A percentile compares a stretch with the other conserved stretches of the same genome.
These are phyloP conservation scores for Gnomoniopsis sp. DNA, from an alignment of 2,329 filamentous ascomycete species.

Conservation along the genomic window DNA sequence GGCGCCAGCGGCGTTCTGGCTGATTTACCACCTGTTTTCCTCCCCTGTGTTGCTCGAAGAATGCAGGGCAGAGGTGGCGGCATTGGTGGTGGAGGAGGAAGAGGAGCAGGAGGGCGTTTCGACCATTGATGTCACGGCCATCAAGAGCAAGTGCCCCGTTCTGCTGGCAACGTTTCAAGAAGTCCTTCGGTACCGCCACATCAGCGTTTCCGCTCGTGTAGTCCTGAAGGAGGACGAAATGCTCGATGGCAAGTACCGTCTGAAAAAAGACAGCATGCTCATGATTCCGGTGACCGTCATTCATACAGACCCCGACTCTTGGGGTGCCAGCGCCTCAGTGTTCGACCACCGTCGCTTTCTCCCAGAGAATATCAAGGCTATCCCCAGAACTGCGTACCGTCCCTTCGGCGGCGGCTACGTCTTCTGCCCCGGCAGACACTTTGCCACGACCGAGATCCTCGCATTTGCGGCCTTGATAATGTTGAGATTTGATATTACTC, in stretches of 20 bases:
- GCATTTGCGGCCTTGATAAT: constrained; percentile 22
- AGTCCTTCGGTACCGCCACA: constrained; percentile 31
- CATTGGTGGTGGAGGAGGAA: neutral
- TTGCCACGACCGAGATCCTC: constrained; percentile 10
- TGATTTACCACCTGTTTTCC: constrained; percentile 33
- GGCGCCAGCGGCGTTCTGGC: constrained; percentile 35
- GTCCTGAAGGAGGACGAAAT: constrained; percentile 4
- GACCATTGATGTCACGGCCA: constrained; percentile 25
- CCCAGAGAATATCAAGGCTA: neutral
- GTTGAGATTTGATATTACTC: constrained; percentile 20
- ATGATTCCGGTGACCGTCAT: constrained; percentile 1
- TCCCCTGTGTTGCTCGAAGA: constrained; percentile 26
- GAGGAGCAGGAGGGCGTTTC: neutral
- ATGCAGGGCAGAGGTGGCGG: constrained; percentile 23
- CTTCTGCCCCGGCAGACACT: constrained; percentile 8
- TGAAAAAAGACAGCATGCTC: constrained; percentile 16
- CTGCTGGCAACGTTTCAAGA: constrained; percentile 37
- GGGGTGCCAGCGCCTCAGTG: neutral
- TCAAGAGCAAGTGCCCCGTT: constrained; percentile 31
- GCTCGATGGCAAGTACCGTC: constrained; percentile 11
- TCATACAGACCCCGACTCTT: neutral
- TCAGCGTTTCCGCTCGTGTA: constrained; percentile 25
- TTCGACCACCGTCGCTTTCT: constrained; percentile 9
- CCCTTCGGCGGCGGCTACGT: neutral
- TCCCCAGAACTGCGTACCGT: constrained; percentile 31